Percentiles rank a stretch among this genome's conserved stretches.
phyloP scores from a whole-genome alignment of 371 early-diverging fungal genomes.

The Rhizopus sp. region DNA sequence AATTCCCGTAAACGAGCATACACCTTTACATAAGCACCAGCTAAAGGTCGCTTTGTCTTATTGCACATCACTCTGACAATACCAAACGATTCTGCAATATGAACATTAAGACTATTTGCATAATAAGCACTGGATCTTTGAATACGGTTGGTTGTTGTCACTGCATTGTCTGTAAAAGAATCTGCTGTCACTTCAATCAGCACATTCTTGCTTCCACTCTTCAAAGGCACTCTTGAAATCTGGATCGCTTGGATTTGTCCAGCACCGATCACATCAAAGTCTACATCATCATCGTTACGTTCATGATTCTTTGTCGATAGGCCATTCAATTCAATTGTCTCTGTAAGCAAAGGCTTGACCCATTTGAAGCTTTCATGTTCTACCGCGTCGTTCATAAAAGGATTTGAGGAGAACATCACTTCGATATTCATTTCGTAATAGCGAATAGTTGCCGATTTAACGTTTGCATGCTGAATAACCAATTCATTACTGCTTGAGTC shows the following conservation, averaged over 20 bases:
- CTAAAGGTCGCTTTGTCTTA: slow-evolving; percentile 37
- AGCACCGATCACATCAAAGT: slow-evolving; percentile 41
- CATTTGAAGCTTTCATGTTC: slow-evolving; percentile 24
- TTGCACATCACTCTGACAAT: slow-evolving; percentile 50
- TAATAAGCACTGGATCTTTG: slow-evolving; percentile 32
- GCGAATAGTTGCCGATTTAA: slow-evolving; percentile 41
- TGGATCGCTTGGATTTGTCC: slow-evolving; percentile 15
- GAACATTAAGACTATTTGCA: slow-evolving; percentile 46
- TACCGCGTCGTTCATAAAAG: slow-evolving; percentile 32
- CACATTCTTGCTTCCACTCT: slow-evolving; percentile 23
- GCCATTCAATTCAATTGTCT: slow-evolving; percentile 8
- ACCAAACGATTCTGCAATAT: slow-evolving; percentile 50
- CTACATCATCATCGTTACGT: slow-evolving; percentile 6
- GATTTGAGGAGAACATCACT: slow-evolving; percentile 58
- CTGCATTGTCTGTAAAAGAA: background rate
- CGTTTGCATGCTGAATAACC: slow-evolving; percentile 34
- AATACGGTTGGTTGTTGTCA: no score
- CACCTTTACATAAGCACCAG: slow-evolving; percentile 63
- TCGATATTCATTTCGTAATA: slow-evolving; percentile 63
- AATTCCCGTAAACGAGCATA: slow-evolving; percentile 49
- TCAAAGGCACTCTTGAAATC: slow-evolving; percentile 12
- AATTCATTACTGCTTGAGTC: slow-evolving; percentile 15
- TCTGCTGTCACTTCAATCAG: slow-evolving; percentile 32
- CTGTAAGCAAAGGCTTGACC: slow-evolving; percentile 33
- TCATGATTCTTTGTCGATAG: slow-evolving; percentile 1